Evolutionary conservation across 2,329 filamentous ascomycete species (phyloP).

Genomic region (Bipolaris oryzae): DNA sequence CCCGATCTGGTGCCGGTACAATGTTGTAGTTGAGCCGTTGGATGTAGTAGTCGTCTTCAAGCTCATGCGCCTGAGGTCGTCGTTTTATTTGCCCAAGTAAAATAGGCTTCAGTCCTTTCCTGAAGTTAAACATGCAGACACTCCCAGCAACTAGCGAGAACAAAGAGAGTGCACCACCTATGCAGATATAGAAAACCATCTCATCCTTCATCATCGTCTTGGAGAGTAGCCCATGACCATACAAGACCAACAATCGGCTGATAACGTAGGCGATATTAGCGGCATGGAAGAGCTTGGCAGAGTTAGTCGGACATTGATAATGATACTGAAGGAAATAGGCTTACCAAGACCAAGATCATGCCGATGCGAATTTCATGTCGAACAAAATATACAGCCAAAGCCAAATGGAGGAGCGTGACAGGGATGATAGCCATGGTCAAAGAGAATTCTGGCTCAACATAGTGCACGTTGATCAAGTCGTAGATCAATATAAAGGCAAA

Average conservation of each 20-base stretch:
- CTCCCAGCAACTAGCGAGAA: constrained; percentile 9
- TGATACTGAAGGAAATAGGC: neutral
- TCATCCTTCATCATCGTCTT: constrained; percentile 28
- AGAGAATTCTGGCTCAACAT: constrained; percentile 27
- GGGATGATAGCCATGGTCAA: constrained; percentile 35
- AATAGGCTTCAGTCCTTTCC: constrained; percentile 29
- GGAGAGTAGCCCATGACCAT: constrained; percentile 12
- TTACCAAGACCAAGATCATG: constrained; percentile 22
- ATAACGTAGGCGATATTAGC: constrained; percentile 29
- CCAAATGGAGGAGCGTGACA: constrained; percentile 18
- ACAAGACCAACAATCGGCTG: constrained; percentile 27
- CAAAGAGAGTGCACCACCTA: constrained; percentile 15
- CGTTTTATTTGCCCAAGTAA: constrained; percentile 18
- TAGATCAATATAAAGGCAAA: constrained; percentile 31
- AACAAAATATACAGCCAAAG: constrained; percentile 18
- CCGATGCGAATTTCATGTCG: constrained; percentile 20
- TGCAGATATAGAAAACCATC: constrained; percentile 28
- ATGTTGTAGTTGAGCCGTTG: constrained; percentile 21
- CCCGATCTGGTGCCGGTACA: constrained; percentile 8
- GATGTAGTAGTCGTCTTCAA: constrained; percentile 13
- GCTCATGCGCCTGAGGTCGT: constrained; percentile 8
- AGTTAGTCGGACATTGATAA: neutral
- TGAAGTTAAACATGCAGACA: constrained; percentile 30
- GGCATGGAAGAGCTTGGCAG: constrained; percentile 16
- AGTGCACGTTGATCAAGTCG: constrained; percentile 30